Evolutionary conservation across 1,139 yeast species (phyloP), one percentile per base, ranked within the genome.

Genomic region (Yamadazyma dendronema): DNA sequence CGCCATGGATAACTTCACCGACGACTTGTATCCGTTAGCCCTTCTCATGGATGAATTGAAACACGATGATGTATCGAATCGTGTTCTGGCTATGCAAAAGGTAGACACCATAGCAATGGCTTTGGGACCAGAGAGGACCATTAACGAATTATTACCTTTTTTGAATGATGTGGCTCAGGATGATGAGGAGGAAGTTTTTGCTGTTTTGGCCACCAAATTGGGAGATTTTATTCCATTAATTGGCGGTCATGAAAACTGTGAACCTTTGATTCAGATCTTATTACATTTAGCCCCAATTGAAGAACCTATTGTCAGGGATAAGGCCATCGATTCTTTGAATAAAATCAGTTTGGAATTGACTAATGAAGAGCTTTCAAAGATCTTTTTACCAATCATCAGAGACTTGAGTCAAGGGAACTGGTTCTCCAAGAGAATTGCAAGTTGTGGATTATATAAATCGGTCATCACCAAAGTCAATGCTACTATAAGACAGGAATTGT

Each of bases 131-230:
- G 96, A 88, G 58, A 77, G 98, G 56, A 87, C 97, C 13, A 75
- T 96, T 43, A 74, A 76, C 35, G 98, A 94, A 61, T 74, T 94
- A 56, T 72, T 94, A 42, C 97, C 97, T 26, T 92, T 92, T 58
- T 74, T 94, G 47, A 65, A 62, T 45, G 87, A 85, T 51, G 97
- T 89, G 31, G 90, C 97, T 9, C 96, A 92, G 50, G 99, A 92
- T 54, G 99, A 94, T 59, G 98, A 94, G 62, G 99, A 94, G 61
- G 99, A 94, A 62, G 96, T 94, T 7, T 83, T 92, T 61, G 88
- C 97, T 1, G 94, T 89, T 14, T 74, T 94, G 49, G 97, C 97
- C 3, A 86, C 84, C 49, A 92, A 90, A 65, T 67, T 94, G 50
- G 96, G 96, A 30, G 79, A 78, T 40, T 92, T 94, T 57, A 79